Evolutionary conservation across 257 asterid genomes (phyloP).

Genomic region (Solanum sejunctum): DNA sequence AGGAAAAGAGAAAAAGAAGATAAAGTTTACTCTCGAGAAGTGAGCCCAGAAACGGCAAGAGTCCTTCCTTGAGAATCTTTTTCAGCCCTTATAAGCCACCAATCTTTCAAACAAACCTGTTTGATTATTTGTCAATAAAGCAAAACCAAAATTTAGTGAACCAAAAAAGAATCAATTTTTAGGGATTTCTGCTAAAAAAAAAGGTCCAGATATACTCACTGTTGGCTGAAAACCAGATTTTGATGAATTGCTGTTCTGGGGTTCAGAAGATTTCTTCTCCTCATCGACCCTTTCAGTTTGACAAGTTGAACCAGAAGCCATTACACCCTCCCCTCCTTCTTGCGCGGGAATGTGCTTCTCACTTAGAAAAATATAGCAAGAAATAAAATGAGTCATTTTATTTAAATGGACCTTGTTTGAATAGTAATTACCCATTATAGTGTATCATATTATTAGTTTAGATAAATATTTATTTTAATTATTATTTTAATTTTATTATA

Average conservation of each 20-base stretch:
- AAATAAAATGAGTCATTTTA: too few species aligned
- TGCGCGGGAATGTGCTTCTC: neutral
- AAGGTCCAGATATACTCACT: conserved; percentile 7
- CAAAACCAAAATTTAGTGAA: neutral
- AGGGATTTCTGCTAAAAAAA: neutral
- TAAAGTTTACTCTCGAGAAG: conserved; percentile 27
- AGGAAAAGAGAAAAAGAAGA: neutral
- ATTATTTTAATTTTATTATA: too few species aligned
- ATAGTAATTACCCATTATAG: too few species aligned
- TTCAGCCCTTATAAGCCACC: conserved; percentile 67
- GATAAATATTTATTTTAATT: too few species aligned
- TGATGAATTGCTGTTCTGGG: neutral
- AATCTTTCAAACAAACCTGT: conserved; percentile 51
- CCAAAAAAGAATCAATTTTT: neutral
- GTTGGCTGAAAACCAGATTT: conserved; percentile 37
- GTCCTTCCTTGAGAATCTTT: conserved; percentile 22
- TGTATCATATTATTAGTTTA: too few species aligned
- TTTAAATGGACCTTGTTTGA: too few species aligned
- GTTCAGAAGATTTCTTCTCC: neutral
- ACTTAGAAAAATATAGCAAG: too few species aligned
- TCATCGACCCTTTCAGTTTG: neutral
- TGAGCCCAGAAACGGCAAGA: conserved; percentile 51
- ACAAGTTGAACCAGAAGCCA: conserved; percentile 2
- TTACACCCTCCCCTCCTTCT: neutral
- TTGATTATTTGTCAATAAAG: neutral